Evolutionary conservation across 225 moss, liverwort and hornwort species (phyloP).

Genomic region (Pseudoscleropodium purum): DNA sequence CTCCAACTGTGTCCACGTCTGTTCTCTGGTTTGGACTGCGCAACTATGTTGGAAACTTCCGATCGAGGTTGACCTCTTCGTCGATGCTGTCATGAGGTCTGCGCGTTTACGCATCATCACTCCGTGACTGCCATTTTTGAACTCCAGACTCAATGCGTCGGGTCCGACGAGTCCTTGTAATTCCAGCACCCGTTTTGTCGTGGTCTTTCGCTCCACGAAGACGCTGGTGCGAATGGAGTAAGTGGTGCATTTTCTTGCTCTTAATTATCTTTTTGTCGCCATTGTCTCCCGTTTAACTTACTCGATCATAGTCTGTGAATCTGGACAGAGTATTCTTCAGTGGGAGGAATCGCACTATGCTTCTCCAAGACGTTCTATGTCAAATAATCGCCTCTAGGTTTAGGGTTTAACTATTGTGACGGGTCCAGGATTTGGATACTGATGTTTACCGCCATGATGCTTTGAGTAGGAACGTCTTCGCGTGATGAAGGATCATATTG

Average conservation of each 20-base stretch:
- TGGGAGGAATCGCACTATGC: background rate
- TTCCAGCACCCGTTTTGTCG: background rate
- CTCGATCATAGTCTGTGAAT: background rate
- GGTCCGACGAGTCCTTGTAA: background rate
- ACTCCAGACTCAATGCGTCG: background rate
- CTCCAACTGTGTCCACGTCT: background rate
- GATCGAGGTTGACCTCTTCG: background rate
- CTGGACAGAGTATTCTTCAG: background rate
- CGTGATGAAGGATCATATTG: background rate
- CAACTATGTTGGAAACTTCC: background rate
- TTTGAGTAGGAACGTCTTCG: background rate
- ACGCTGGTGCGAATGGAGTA: background rate
- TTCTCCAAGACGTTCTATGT: background rate
- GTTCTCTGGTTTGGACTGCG: background rate
- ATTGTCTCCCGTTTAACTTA: background rate
- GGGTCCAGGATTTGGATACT: background rate
- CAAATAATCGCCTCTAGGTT: background rate
- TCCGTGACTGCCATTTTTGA: background rate
- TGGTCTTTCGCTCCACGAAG: background rate
- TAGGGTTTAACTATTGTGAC: conserved; percentile 2
- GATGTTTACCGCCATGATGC: background rate
- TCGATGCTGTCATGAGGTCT: background rate
- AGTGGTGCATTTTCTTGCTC: background rate
- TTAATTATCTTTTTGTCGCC: background rate
- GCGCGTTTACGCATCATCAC: background rate